Percentiles rank a stretch among this genome's conserved stretches.
These are phyloP conservation scores for Fusarium globosum DNA, from an alignment of 2,329 filamentous ascomycete species.

Conservation along the genomic window DNA sequence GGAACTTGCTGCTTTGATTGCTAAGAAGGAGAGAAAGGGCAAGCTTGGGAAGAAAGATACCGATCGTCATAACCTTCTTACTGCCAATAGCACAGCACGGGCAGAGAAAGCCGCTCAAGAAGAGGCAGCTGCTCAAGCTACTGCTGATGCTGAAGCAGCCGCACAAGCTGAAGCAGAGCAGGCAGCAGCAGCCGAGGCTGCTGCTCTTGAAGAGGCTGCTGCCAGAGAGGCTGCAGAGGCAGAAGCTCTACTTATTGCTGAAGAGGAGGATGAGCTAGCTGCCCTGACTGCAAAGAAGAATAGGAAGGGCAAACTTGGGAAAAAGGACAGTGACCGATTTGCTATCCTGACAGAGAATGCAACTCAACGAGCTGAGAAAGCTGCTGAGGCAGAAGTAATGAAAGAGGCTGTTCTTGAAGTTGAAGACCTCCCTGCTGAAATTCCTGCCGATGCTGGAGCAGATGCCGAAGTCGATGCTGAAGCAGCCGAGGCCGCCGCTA, in stretches of 20 bases:
- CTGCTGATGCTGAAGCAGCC: slow-evolving; percentile 23
- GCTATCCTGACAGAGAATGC: slow-evolving; percentile 39
- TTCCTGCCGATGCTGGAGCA: slow-evolving; percentile 31
- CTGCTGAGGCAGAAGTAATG: slow-evolving; percentile 37
- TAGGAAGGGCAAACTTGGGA: slow-evolving; percentile 46
- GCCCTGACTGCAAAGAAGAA: slow-evolving; percentile 51
- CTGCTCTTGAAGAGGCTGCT: slow-evolving; percentile 21
- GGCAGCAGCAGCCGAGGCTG: slow-evolving; percentile 22
- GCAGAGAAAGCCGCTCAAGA: slow-evolving; percentile 33
- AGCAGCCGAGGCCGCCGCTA: slow-evolving; percentile 33
- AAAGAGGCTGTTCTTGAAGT: slow-evolving; percentile 29
- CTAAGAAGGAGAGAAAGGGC: slow-evolving; percentile 59
- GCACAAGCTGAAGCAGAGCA: slow-evolving; percentile 30
- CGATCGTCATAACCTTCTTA: slow-evolving; percentile 55
- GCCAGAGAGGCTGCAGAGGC: slow-evolving; percentile 34
- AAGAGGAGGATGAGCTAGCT: slow-evolving; percentile 44
- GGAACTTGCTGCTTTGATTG: slow-evolving; percentile 53
- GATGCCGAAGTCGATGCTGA: slow-evolving; percentile 20
- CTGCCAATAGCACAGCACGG: slow-evolving; percentile 47
- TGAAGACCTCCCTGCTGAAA: slow-evolving; percentile 9
- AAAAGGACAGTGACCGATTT: slow-evolving; percentile 47
- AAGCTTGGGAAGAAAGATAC: slow-evolving; percentile 58
- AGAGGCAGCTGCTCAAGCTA: slow-evolving; percentile 35
- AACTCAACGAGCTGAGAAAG: slow-evolving; percentile 37
- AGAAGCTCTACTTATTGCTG: slow-evolving; percentile 30